Base-by-base conservation (phyloP, 1,284 basidiomycete genomes). In the Kalmanozyma brasiliensis region DNA sequence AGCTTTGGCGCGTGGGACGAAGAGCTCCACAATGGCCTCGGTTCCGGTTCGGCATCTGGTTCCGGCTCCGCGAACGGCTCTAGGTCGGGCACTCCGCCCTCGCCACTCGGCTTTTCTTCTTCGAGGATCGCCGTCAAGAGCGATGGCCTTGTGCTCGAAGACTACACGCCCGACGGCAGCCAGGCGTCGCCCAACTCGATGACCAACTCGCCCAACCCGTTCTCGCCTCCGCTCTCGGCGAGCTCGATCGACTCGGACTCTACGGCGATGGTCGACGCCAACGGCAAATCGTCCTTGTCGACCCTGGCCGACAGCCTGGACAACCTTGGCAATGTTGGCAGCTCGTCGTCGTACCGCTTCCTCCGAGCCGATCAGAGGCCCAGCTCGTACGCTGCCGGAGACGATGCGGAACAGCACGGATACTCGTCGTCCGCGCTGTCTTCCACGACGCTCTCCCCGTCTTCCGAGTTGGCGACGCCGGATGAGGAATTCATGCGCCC, bases 161-260 rank as follows among this genome's bases (percentile, higher is more conserved):
- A 76, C 48, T 76, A 62, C 55, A 71, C 73, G 1, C 73, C 70
- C 0, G 65, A 68, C 17, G 69, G 69, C 42, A 67, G 64, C 46
- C 69, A 72, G 48, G 52, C 68, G 16, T 78, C 76, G 33, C 74
- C 74, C 23, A 56, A 56, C 43, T 75, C 75, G n/a, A 44, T 70
- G 26, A 58, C 32, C 52, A 67, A 61, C 29, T 77, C 75, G 16
- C 70, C 73, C 3, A 73, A 68, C 38, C 65, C 67, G 1, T 76
- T 78, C 41, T 76, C 74, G 43, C 76, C 76, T 6, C 46, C 68
- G 6, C 49, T 64, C 11, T 75, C 73, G 6, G 49, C 62, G 29
- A 72, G 67, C 5, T 78, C 76, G 23, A 41, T 69, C 17, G 74
- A 77, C 29, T 73, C 71, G 10, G 75, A 75, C 36, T 67, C 65